Evolutionary conservation across 2,329 filamentous ascomycete genomes (phyloP).

Genomic region (Fusarium floridanum): DNA sequence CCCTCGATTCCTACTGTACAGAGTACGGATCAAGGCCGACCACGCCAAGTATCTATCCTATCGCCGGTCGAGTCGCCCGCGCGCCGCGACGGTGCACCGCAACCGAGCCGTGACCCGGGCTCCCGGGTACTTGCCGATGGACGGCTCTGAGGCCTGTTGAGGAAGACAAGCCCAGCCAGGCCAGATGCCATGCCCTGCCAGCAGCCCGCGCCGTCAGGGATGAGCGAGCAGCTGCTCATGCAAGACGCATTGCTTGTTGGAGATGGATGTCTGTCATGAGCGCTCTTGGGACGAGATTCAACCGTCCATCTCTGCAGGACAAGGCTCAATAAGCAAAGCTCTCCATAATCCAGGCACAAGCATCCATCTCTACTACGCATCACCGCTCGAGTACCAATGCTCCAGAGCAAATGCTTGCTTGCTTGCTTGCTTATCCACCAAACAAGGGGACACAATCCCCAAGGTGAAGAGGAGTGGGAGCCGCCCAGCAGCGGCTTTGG

Average conservation of each 20-base stretch:
- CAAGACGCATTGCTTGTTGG: background rate
- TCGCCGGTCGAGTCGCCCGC: conserved; percentile 37
- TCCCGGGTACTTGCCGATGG: conserved; percentile 40
- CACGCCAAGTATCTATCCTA: conserved; percentile 28
- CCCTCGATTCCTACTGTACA: conserved; percentile 15
- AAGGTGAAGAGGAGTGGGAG: conserved; percentile 23
- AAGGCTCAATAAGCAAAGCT: background rate
- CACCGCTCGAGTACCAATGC: background rate
- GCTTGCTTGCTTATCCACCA: conserved; percentile 3
- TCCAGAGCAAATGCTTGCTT: background rate
- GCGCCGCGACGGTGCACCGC: conserved; percentile 30
- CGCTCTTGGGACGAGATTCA: background rate
- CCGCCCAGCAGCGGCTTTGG: conserved; percentile 28
- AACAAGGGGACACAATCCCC: conserved; percentile 25
- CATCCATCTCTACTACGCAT: background rate
- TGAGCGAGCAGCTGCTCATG: background rate
- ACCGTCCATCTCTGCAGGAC: background rate
- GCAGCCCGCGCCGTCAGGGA: background rate
- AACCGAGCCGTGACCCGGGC: conserved; percentile 40
- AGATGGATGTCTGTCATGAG: background rate
- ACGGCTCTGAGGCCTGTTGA: conserved; percentile 9
- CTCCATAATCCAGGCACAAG: background rate
- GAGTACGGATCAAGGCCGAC: conserved; percentile 25
- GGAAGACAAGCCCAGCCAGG: background rate
- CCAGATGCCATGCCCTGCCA: background rate